Conservation (phyloP, 139 green algal species). For the Pseudopediastrum boryanum region DNA sequence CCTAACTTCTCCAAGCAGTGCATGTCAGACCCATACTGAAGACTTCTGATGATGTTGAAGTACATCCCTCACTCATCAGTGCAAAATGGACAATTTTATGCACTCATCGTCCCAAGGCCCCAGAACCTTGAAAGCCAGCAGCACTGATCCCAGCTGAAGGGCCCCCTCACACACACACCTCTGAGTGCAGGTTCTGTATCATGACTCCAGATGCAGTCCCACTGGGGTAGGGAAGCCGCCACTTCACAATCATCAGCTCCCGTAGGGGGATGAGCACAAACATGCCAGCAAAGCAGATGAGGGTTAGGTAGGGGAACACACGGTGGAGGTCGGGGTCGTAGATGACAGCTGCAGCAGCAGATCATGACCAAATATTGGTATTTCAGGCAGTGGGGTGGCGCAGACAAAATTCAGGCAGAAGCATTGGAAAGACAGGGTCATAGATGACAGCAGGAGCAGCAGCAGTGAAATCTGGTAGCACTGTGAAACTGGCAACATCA, state of each 20-base stretch:
- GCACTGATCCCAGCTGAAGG: neutral
- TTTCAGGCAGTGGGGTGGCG: neutral
- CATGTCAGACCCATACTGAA: too few relatives aligned
- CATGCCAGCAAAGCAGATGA: conserved; percentile 2
- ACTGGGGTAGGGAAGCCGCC: conserved; percentile 12
- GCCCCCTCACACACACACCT: neutral
- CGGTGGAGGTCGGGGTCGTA: neutral
- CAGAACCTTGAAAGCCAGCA: neutral
- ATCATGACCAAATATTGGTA: neutral
- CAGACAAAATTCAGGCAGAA: neutral
- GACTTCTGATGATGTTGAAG: too few relatives aligned
- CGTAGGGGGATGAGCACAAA: neutral
- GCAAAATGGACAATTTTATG: too few relatives aligned
- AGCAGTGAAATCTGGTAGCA: neutral
- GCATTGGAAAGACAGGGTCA: neutral
- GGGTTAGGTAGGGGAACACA: conserved; percentile 5
- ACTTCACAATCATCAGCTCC: conserved; percentile 12
- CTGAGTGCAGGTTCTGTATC: conserved; percentile 11
- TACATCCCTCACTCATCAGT: too few relatives aligned
- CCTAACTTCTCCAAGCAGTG: too few relatives aligned
- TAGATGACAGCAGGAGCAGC: neutral
- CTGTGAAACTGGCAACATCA: too few relatives aligned
- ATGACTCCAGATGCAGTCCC: conserved; percentile 11
- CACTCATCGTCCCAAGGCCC: neutral
- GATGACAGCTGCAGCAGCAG: neutral